These are phyloP conservation scores for Silene uniflora DNA, from an alignment of 148 eudicot species.

Conservation along the genomic window DNA sequence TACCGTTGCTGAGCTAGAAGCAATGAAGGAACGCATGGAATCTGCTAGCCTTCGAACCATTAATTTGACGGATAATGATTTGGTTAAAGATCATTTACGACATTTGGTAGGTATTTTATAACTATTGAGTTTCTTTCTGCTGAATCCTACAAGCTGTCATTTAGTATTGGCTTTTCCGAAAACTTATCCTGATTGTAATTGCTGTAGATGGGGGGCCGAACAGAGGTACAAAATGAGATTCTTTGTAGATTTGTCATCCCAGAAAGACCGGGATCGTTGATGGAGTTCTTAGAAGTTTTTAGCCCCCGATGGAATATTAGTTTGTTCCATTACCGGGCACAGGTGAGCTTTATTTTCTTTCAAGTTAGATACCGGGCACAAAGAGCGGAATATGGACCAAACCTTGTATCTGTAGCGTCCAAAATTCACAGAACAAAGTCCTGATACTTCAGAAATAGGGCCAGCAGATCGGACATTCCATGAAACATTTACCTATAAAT, in stretches of 20 bases:
- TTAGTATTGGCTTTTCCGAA: no score
- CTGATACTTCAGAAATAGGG: no score
- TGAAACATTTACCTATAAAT: no score
- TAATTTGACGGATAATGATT: conserved; percentile 75
- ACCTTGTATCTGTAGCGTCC: no score
- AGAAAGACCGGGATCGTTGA: conserved; percentile 86
- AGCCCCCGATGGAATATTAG: conserved; percentile 97
- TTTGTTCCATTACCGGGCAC: conserved; percentile 91
- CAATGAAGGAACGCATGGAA: conserved; percentile 75
- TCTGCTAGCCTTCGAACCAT: conserved; percentile 61
- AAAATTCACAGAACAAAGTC: no score
- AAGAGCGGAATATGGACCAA: no score
- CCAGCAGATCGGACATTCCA: no score
- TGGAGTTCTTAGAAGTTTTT: conserved; percentile 76
- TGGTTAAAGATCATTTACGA: conserved; percentile 94
- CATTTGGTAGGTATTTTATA: conserved; percentile 60
- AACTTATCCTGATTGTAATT: no score
- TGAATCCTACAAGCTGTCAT: no score
- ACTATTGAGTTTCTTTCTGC: not conserved
- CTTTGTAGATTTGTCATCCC: conserved; percentile 86
- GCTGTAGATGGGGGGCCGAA: conserved; percentile 65
- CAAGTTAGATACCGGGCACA: not conserved
- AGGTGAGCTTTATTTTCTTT: conserved; percentile 39
- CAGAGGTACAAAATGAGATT: conserved; percentile 64
- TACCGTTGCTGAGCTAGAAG: conserved; percentile 63